phyloP scores from a whole-genome alignment of 495 filamentous ascomycete species.

The Hypoxylon lienhwacheense region DNA sequence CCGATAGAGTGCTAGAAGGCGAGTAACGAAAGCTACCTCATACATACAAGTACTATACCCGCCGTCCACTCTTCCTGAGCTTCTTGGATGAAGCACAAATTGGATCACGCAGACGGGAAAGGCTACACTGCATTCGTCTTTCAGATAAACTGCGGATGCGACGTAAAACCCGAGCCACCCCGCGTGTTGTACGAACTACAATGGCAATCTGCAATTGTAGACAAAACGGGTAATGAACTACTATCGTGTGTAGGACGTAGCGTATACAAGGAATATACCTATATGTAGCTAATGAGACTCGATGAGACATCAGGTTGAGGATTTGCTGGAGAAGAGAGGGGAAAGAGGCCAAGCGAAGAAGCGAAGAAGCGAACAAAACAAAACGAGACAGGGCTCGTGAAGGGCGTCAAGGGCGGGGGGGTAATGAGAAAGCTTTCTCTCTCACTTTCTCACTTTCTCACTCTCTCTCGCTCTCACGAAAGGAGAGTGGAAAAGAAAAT shows the following conservation, averaged over 20 bases:
- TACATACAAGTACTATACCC: too few relatives aligned
- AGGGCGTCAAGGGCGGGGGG: neutral
- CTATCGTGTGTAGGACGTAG: conserved; percentile 13
- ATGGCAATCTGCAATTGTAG: conserved; percentile 28
- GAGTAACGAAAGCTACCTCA: conserved; percentile 7
- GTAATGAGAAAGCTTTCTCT: conserved; percentile 1
- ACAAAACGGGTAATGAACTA: conserved; percentile 33
- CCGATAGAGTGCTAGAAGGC: too few relatives aligned
- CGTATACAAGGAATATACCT: conserved; percentile 16
- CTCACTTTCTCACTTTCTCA: too few relatives aligned
- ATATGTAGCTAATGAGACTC: neutral
- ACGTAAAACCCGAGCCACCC: conserved; percentile 24
- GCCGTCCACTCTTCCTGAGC: conserved; percentile 2
- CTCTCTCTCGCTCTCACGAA: too few relatives aligned
- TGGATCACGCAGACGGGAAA: conserved; percentile 20
- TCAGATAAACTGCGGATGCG: conserved; percentile 26
- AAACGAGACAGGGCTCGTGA: conserved; percentile 10
- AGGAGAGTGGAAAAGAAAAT: too few relatives aligned
- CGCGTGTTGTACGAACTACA: conserved; percentile 26
- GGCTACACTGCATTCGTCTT: conserved; percentile 25
- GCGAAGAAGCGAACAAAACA: conserved; percentile 13
- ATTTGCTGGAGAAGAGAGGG: neutral
- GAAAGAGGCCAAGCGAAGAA: conserved; percentile 18
- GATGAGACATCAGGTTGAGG: conserved; percentile 1
- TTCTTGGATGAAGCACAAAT: conserved; percentile 7